Evolutionary conservation across 2,329 filamentous ascomycete species (phyloP), one percentile per base, ranked within the genome.

Genomic region (Plenodomus biglobosus): DNA sequence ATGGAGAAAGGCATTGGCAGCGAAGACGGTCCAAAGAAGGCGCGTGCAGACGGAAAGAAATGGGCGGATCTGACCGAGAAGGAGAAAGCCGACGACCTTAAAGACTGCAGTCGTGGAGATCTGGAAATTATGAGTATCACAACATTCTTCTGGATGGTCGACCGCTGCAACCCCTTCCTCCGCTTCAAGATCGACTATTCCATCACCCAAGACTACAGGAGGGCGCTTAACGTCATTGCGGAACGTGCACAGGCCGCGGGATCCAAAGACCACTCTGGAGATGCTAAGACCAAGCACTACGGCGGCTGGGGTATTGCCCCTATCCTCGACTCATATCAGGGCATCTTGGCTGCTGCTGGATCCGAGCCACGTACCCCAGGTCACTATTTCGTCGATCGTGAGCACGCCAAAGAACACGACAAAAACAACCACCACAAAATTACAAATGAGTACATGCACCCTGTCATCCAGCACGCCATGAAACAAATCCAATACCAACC

Each of bases 61-160:
- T 11, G 16, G 22, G 32, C 21, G 36, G 22, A 24, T 10, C 30
- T 39, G 20, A 40, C n/a, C 38, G 6, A n/a, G 19, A 20, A 42
- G 41, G 76, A 56, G 75, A 76, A 44, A 68, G 79, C 27, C 72
- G 22, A 32, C 15, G 27, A 32, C 3, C 8, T 11, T 15, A 18
- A 37, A 3, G 16, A 18, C 35, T 3, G 35, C 18, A 37, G 35
- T 16, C 16, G 18, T 17, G 35, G 35, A 18, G 35, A 37, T 13
- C 16, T 37, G 18, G 35, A 37, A 15, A 37, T 37, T 16, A 37
- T 37, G 35, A 37, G 76, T 8, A 76, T 79, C 54, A 72, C 79
- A 38, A 72, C 73, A 17, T 65, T 80, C 15, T 76, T 76, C 1
- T 79, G 76, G 77, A 79, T 80, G 77, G 77, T 79, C 67, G 65